Base-by-base conservation (phyloP, 176 grass and related monocot species). In the Tillandsia leiboldiana region DNA sequence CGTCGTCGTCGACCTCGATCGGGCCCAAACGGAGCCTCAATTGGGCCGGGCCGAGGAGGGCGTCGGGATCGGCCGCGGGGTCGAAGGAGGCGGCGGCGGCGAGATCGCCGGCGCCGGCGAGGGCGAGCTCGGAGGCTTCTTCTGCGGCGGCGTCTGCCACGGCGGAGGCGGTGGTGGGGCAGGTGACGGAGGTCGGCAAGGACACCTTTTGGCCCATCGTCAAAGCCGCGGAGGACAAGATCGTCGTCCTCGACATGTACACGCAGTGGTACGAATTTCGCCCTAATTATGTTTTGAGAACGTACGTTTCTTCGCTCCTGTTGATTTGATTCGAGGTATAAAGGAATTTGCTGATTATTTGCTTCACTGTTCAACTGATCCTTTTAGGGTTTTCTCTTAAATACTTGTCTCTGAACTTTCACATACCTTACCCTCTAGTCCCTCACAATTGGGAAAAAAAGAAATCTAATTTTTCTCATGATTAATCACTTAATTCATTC, bases 161-260 rank as follows among this genome's bases (percentile, higher is more conserved):
- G 1, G 87, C 85, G 23, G 76, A 69, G 17, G 81, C 82, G 8
- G 80, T 81, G 57, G 82, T 82, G 23, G 90, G 95, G 12, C 69
- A 86, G 73, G 95, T 99, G 33, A 94, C 87, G 1, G 90, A 99
- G 78, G 95, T 94, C 51, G 79, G 22, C 65, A 99, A 99, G 78
- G 90, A 99, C 57, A 99, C 87, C 42, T 99, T 99, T 84, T 99
- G 90, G 90, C 87, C 90, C 51, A 90, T 84, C 67, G 90, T 99
- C 62, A 76, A 94, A 65, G 79, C 90, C 26, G 87, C 95, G 71
- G 90, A 78, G 53, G 62, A 83, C 14, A 91, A 88, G 80, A 4
- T 90, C 22, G 90, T 99, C 62, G 90, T 99, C 57, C 84, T 99
- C 11, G 95, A 99, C 74, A 94, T 99, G 95, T 99, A 99, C 73